Conservation (phyloP, 306 rosid genomes). For the Gillenia trifoliata region DNA sequence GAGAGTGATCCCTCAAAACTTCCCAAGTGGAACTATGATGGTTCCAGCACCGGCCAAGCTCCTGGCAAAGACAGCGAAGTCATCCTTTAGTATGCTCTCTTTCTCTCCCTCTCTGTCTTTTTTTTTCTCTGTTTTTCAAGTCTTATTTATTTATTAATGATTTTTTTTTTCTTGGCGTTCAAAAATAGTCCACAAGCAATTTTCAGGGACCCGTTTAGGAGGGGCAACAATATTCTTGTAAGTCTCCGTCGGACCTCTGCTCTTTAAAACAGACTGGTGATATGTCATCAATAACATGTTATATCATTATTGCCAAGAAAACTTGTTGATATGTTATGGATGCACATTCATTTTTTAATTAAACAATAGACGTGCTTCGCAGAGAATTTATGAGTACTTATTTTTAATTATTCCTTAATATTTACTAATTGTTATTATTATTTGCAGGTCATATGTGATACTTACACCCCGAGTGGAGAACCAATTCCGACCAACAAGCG, state of each 20-base stretch:
- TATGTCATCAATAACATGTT: no score
- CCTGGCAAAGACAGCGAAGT: constrained; percentile 71
- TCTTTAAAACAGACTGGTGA: no score
- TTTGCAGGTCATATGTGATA: constrained; percentile 35
- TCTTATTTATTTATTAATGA: neutral
- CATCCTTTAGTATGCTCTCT: constrained; percentile 44
- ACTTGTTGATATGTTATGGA: no score
- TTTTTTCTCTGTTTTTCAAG: neutral
- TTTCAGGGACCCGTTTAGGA: constrained; percentile 65
- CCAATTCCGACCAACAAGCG: constrained; percentile 59
- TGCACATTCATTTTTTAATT: no score
- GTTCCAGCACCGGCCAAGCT: constrained; percentile 72
- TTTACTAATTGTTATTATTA: neutral
- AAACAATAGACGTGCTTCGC: neutral
- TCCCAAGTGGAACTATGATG: constrained; percentile 67
- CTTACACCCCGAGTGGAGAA: constrained; percentile 61
- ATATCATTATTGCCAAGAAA: no score
- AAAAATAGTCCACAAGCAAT: constrained; percentile 55
- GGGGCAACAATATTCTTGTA: constrained; percentile 57
- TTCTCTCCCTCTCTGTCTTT: neutral
- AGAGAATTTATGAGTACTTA: neutral
- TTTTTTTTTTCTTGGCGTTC: neutral
- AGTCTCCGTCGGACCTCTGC: neutral
- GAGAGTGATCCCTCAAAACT: constrained; percentile 56
- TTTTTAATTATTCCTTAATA: neutral